phyloP scores from a whole-genome alignment of 352 stramenopile species.

The Pythium chondricola region DNA sequence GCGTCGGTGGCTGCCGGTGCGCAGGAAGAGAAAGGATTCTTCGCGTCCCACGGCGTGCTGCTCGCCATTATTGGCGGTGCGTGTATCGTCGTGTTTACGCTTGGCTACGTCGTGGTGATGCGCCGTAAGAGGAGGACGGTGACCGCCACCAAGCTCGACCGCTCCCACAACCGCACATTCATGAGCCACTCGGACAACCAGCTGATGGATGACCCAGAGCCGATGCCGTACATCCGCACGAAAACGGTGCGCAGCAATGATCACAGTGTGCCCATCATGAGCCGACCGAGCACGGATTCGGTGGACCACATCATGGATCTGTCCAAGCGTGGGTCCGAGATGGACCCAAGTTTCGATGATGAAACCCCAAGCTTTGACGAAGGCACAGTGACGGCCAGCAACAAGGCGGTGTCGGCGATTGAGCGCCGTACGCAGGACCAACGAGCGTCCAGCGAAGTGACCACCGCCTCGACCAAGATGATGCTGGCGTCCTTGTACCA shows the following conservation, averaged over 20 bases:
- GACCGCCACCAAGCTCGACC: neutral
- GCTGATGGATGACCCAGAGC: slow-evolving; percentile 17
- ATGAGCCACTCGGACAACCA: neutral
- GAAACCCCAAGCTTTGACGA: slow-evolving; percentile 15
- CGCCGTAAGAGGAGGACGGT: slow-evolving; percentile 15
- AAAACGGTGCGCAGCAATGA: slow-evolving; percentile 11
- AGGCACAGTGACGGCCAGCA: slow-evolving; percentile 15
- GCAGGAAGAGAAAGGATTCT: slow-evolving; percentile 42
- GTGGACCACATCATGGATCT: slow-evolving; percentile 15
- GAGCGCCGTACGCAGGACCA: neutral
- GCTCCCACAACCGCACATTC: too few relatives aligned
- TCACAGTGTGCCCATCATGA: slow-evolving; percentile 17
- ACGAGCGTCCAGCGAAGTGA: slow-evolving; percentile 1
- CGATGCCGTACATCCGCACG: slow-evolving; percentile 14
- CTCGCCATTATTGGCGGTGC: slow-evolving; percentile 5
- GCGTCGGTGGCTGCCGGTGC: slow-evolving; percentile 23
- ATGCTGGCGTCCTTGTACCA: slow-evolving; percentile 38
- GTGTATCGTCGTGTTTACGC: slow-evolving; percentile 12
- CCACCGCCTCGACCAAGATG: slow-evolving; percentile 21
- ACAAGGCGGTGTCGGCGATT: slow-evolving; percentile 8
- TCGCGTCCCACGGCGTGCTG: slow-evolving; percentile 10
- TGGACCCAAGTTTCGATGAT: slow-evolving; percentile 20
- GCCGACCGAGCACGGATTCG: slow-evolving; percentile 13
- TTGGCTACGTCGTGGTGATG: slow-evolving; percentile 17
- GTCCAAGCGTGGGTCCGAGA: slow-evolving; percentile 13